Base-by-base conservation (phyloP, 805 yeast genomes). In the Hanseniaspora occidentalis region DNA sequence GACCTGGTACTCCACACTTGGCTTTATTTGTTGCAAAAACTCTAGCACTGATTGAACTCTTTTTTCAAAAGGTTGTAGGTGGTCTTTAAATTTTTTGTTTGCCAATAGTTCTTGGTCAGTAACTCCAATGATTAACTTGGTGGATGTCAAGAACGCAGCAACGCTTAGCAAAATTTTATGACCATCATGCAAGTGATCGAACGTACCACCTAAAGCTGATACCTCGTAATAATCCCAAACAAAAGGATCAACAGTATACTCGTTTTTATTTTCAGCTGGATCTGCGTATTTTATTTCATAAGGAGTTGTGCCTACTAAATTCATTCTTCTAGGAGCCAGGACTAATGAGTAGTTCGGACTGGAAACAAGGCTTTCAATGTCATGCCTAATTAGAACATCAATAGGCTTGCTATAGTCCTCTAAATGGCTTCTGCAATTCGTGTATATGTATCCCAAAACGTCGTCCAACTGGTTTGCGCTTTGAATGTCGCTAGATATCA, bases 131-230 rank as follows among this genome's bases (percentile, higher is more conserved):
- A 89, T 80, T 11, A 92, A 62, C 18, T 58, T 61, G 2, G 57
- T 49, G 2, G 59, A 50, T 0, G 94, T 67, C 6, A 84, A 47
- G 51, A 77, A 85, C 0, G 77, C 74, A 0, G 94, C 69, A 44
- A 83, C 66, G 0, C 92, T 77, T 8, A 92, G 65, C 21, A 92
- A 64, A 22, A 92, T 79, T 57, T 83, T 84, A 60, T 92, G 99
- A 0, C 97, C 99, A 53, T 82, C 94, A 51, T 92, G 99, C 27
- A 92, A 54, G 60, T 92, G 97, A 54, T 92, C 99, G 62, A 92
- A 92, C 0, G 98, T 92, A 0, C 99, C 99, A 1, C 98, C 98
- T 1, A 89, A 77, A 0, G 95, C 89, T 21, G 58, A 50, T 4
- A 67, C 66, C 14, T 47, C 43, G 43, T 60, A 66, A 3, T 47